These are phyloP conservation scores for Brassica balearica DNA, from an alignment of 441 rosid species.

Conservation along the genomic window DNA sequence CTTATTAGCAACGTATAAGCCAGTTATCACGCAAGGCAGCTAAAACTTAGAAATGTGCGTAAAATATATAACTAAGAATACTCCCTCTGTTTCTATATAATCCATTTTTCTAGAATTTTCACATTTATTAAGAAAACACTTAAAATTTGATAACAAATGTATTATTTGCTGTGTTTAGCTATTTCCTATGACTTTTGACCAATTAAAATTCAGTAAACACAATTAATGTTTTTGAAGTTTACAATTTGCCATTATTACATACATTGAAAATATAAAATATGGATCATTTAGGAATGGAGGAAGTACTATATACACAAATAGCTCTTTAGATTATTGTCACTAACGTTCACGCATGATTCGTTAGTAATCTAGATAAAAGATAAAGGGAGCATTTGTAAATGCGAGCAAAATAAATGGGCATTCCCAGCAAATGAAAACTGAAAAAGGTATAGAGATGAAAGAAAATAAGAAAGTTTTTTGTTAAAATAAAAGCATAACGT, in stretches of 20 bases:
- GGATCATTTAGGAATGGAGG: too few relatives aligned
- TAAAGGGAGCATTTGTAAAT: neutral
- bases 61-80: neutral
- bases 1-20: neutral
- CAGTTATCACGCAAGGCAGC: neutral
- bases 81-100: too few relatives aligned
- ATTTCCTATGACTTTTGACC: too few relatives aligned
- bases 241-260: too few relatives aligned
- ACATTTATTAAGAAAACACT: too few relatives aligned
- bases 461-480: neutral
- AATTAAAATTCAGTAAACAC: too few relatives aligned
- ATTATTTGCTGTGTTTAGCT: too few relatives aligned
- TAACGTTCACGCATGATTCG: neutral
- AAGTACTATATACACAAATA: neutral
- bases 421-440: neutral
- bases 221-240: too few relatives aligned
- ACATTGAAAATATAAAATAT: too few relatives aligned
- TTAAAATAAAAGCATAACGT: neutral
- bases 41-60: neutral
- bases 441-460: slow-evolving; percentile 4
- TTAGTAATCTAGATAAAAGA: neutral
- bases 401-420: slow-evolving; percentile 5
- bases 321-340: neutral
- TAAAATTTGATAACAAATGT: too few relatives aligned
- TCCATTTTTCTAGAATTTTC: too few relatives aligned